Evolutionary conservation across 2,329 filamentous ascomycete species (phyloP), one percentile per base, ranked within the genome.

Genomic region (Talaromyces sp.): DNA sequence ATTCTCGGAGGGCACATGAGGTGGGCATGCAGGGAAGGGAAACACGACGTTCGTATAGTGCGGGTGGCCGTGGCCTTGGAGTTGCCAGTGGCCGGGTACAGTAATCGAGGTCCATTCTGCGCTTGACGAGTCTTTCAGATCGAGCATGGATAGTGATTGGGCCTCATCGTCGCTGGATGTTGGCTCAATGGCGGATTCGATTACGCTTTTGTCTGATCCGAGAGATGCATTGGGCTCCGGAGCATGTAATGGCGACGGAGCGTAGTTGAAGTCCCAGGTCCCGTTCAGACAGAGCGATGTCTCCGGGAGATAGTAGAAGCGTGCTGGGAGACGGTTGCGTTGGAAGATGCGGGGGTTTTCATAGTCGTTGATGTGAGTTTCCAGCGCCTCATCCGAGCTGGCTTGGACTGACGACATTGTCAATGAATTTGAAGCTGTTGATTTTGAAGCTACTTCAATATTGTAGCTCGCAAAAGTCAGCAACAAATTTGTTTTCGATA

Each of bases 1-100:
- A 31, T 50, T 50, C 22, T 27, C 47, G 2, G 47, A 27, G 6
- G 47, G 47, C 24, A 50, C 83, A 68, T 84, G 77, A 0, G 89
- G 89, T 22, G 89, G 88, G 66, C 84, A 83, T 3, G 87, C 85
- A 0, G 87, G 87, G 62, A 90, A 86, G 0, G 87, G 88, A 67
- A 83, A 90, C 59, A 85, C 81, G 27, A 87, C 81, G 68, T 90
- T 90, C 13, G 88, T 90, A 70, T 90, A 90, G 70, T 88, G 86
- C 0, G 89, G 89, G 61, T 80, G 80, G 19, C 88, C 88, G 71
- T 87, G 85, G 47, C 88, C 88, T 74, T 90, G 86, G 11, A 89
- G 78, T 74, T 90, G 88, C 89, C 89, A 90, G 71, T 88, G 86
- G 3, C 86, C 86, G 0, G 88, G 88, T 0, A 90, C 88, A 14